Base-by-base conservation (phyloP, 1,284 basidiomycete species). In the Prillingera fragicola region DNA sequence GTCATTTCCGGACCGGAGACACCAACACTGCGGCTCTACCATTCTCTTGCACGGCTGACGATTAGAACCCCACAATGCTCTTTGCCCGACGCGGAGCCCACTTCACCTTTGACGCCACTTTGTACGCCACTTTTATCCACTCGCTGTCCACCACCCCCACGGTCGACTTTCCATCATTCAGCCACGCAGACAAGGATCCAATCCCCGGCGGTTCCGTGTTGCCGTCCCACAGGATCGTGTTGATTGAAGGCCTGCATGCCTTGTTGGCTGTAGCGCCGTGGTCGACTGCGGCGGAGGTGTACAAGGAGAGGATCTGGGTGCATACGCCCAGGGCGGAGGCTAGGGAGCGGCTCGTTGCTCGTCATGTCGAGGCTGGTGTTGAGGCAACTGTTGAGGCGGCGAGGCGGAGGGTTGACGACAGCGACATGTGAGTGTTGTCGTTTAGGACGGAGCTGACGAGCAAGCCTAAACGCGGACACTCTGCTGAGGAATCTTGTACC, bases 101-200 rank as follows among this genome's bases (percentile, higher is more conserved):
- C 41, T 48, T 40, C n/a, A 48, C 47, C 9, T 48, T 48, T 26
- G 41, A 48, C 34, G 47, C 33, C 4, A 28, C 7, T 2, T 6
- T 24, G 24, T 48, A 35, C 24, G 27, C 27, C 7, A 12, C 32
- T 13, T 48, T 48, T 23, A 18, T 48, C 22, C 2, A 13, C 3
- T 17, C 7, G 24, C 24, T 48, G 2, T 37, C 39, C 33, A 21
- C n/a, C 12, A 15, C 18, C 1, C 4, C 8, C 1, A 19, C 21
- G n/a, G 33, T 41, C n/a, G 33, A 27, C 7, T 48, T 48, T 27
- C 47, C 47, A 1, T 27, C 47, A 1, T 48, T 48, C 24, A 43
- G 41, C n/a, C 47, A 48, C 24, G 26, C 37, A 0, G 47, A 43
- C 37, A 48, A 48, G 41, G 47, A 48, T 32, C 47, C 47, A 5